Evolutionary conservation across 2,329 filamentous ascomycete genomes (phyloP), one percentile per base, ranked within the genome.

Genomic region (Trichoderma sp.): DNA sequence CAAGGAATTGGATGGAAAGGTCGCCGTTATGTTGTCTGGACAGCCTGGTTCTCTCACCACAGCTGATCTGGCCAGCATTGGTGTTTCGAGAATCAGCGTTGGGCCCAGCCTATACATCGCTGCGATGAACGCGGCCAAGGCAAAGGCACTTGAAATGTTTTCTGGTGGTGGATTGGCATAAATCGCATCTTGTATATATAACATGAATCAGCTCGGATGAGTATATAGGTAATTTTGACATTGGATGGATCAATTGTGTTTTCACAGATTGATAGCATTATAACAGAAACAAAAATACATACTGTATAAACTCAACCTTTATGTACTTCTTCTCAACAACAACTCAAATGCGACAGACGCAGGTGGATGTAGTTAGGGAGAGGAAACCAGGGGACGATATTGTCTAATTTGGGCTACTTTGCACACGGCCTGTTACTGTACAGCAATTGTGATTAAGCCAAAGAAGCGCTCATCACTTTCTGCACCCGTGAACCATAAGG

Each of bases 71-170:
- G 84, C 81, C 4, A 79, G 85, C 59, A 81, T 90, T 67, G 89
- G 89, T 0, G 88, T 91, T 50, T 87, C 88, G 7, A 86, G 89
- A 77, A 86, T 91, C 77, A 90, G 88, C 80, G 81, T 91, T 76
- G 89, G 89, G 0, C 88, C 89, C 0, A 83, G 83, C 29, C 75
- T 90, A 75, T 88, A 84, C 78, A 76, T 80, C 1, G 79, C 83
- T 60, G 87, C 86, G 2, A 85, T 86, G 81, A 79, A 80, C 38
- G 82, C 83, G 2, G 80, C 85, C 18, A 84, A 84, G 78, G 76
- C 81, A 16, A 80, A 81, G 1, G 84, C 84, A 1, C 64, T 67
- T 14, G 81, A 79, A 8, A 82, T 85, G 41, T 76, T 85, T 1
- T 74, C 24, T 5, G 81, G 81, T 6, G 80, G 81, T 6, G 78